Evolutionary conservation across 768 basidiomycete species (phyloP).

Genomic region (Lactarius sp.): DNA sequence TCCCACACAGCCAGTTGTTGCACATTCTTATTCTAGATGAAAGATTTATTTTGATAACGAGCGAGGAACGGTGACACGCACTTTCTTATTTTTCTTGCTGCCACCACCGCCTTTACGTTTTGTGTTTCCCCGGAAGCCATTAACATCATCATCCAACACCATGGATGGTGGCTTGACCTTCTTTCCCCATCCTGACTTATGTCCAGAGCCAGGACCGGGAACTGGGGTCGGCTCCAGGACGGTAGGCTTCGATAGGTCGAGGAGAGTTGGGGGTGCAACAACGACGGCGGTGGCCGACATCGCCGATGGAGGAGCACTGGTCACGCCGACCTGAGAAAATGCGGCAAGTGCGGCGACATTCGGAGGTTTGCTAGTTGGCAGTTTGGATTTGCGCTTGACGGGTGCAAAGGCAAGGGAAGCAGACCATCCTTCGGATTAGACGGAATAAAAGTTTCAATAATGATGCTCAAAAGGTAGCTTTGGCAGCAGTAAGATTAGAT

Average conservation of each 20-base stretch:
- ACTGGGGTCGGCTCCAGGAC: slow-evolving; percentile 33
- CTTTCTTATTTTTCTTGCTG: slow-evolving; percentile 58
- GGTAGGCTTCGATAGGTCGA: slow-evolving; percentile 33
- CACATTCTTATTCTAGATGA: slow-evolving; percentile 53
- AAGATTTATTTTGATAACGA: background rate
- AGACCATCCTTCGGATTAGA: slow-evolving; percentile 68
- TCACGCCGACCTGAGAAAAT: slow-evolving; percentile 23
- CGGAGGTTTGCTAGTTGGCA: slow-evolving; percentile 47
- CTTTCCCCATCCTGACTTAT: slow-evolving; percentile 66
- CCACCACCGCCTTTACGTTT: slow-evolving; percentile 52
- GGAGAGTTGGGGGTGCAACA: slow-evolving; percentile 61
- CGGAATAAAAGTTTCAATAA: slow-evolving; percentile 23
- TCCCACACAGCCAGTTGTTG: slow-evolving; percentile 62
- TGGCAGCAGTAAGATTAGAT: slow-evolving; percentile 45
- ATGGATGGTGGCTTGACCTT: slow-evolving; percentile 89
- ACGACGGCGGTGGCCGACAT: slow-evolving; percentile 60
- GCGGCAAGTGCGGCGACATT: slow-evolving; percentile 54
- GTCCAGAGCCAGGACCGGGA: slow-evolving; percentile 37
- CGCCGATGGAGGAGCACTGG: slow-evolving; percentile 26
- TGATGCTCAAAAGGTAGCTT: slow-evolving; percentile 19
- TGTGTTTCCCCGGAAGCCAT: slow-evolving; percentile 64
- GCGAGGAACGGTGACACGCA: slow-evolving; percentile 29
- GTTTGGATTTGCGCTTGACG: slow-evolving; percentile 57
- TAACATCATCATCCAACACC: slow-evolving; percentile 85
- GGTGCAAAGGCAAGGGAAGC: slow-evolving; percentile 87